Evolutionary conservation across 257 asterid genomes (phyloP), one percentile per base, ranked within the genome.

Genomic region (Gynochthodes officinalis): DNA sequence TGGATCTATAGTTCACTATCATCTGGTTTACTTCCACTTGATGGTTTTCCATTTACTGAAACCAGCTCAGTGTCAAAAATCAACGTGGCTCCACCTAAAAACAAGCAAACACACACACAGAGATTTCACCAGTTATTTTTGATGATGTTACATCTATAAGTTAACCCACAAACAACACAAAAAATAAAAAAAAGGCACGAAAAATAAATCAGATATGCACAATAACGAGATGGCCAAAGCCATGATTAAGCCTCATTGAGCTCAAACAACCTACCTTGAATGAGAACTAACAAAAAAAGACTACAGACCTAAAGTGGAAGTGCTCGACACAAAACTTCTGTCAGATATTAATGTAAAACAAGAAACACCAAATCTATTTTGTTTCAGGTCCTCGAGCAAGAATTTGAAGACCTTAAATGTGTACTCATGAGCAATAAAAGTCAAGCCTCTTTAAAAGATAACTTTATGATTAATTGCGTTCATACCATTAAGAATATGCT

Each of bases 1-100:
- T 43, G 65, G 67, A 69, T 40, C 53, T 81, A 93, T 55, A 93
- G 85, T 63, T 90, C 96, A 53, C 80, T 85, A 25, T 78, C 88
- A 15, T 84, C 83, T 1, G 84, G 43, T 49, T 84, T 42, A 5
- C 76, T 86, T 32, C 75, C 78, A 6, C 12, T 76, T 80, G 86
- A 64, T 49, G 84, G 84, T 79, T 92, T 95, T 35, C 97, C 99
- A 48, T 92, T 90, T 82, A 95, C 93, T 73, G 92, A 90, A 43
- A 92, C 91, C 69, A 95, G 87, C 84, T 95, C 99, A 2, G 99
- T 87, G 80, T 95, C 97, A 65, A 95, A 95, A 64, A 95, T 64
- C 73, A 95, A 89, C 50, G 98, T 92, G 11, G 99, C 98, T 69
- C 99, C 99, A 25, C 99, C 99, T 92, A 85, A 71, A 73, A 75